Evolutionary conservation across 345 rosid species (phyloP).

Genomic region (Eucalyptus camaldulensis): DNA sequence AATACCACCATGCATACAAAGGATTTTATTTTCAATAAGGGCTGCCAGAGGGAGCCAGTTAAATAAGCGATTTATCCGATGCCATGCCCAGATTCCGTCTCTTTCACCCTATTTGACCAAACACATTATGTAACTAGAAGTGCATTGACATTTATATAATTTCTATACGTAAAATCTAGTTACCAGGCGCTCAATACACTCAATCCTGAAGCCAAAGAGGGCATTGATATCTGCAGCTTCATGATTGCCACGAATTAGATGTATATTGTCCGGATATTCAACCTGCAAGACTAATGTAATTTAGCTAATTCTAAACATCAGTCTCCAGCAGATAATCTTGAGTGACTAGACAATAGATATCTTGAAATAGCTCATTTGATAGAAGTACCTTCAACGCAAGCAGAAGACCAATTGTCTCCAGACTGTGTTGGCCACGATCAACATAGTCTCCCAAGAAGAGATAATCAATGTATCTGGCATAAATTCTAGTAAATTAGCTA

Average conservation of each 20-base stretch:
- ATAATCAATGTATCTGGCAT: slow-evolving; percentile 87
- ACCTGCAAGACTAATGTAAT: slow-evolving; percentile 40
- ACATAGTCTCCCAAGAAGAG: slow-evolving; percentile 99
- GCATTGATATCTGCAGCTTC: slow-evolving; percentile 99
- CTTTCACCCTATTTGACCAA: slow-evolving; percentile 73
- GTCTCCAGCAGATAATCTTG: not conserved
- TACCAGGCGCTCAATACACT: slow-evolving; percentile 99
- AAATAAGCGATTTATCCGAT: slow-evolving; percentile 90
- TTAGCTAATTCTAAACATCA: not conserved
- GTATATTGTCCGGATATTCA: slow-evolving; percentile 82
- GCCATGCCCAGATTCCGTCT: slow-evolving; percentile 99
- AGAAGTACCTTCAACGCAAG: slow-evolving; percentile 87
- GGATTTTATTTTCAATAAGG: slow-evolving; percentile 86
- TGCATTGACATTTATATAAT: not conserved
- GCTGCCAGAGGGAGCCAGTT: slow-evolving; percentile 99
- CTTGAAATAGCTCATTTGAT: not conserved
- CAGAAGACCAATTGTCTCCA: slow-evolving; percentile 86
- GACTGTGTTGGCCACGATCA: slow-evolving; percentile 98
- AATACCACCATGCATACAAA: slow-evolving; percentile 99
- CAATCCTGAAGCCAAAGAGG: slow-evolving; percentile 94
- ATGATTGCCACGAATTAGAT: slow-evolving; percentile 96
- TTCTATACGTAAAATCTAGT: not conserved
- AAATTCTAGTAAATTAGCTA: not conserved
- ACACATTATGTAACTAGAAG: slow-evolving; percentile 3
- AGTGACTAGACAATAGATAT: not conserved